Evolutionary conservation across 139 green algal genomes (phyloP), one percentile per base, ranked within the genome.

Genomic region (Picochlorum sp.): DNA sequence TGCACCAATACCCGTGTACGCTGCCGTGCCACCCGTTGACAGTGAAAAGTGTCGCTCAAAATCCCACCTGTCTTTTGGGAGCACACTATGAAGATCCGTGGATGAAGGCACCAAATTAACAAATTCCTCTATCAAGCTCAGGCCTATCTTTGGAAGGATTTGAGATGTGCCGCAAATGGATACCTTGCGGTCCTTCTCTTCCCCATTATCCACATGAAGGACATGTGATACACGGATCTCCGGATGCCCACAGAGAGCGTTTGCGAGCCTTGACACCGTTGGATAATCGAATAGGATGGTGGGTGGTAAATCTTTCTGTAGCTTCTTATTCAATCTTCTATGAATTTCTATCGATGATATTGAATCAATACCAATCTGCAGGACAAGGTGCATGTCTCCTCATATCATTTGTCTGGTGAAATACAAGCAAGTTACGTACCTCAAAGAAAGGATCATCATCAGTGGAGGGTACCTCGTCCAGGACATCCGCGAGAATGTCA

Each of bases 301-400:
- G 15, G 74, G 28, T 0, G 80, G 69, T 38, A 75, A 23, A 8
- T 61, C 23, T 13, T 63, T 14, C 16, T 63, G 52, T 11, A 69
- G 57, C 85, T 73, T 18, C 71, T 75, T 9, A 21, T 11, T 44
- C 21, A 70, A 61, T 16, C 26, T 30, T 18, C 24, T 49, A 10
- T 55, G 30, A 18, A 70, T 32, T 18, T 70, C 49, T 13, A 70
- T 23, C 6, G 63, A 18, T 20, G 68, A 69, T 16, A 85, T 16
- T 5, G 76, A 83, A 77, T 92, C 85, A 56, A 91, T 62, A 14
- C 85, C 85, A 18, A 76, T 72, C 14, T 74, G 75, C 51, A 32
- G 15, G 7, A 32, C 23, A 59, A 34, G 51, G 14, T 30, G 21
- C n/a, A 20, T 26, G 7, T 20, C n/a, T 54, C 6, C 10, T 54